These are phyloP conservation scores for Mycena epipterygia DNA, from an alignment of 768 basidiomycete genomes.

Conservation along the genomic window DNA sequence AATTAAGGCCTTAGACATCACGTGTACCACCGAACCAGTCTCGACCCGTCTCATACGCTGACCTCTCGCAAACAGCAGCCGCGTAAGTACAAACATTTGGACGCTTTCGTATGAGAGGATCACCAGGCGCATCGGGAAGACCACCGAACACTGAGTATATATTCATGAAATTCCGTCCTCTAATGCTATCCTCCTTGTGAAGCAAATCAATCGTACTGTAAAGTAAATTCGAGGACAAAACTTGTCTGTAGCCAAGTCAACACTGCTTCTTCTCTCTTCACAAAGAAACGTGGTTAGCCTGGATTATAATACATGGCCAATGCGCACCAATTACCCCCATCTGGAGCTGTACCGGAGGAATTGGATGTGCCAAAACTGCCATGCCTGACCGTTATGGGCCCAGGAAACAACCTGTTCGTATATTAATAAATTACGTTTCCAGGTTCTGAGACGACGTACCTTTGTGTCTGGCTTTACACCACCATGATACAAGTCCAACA, in stretches of 20 bases:
- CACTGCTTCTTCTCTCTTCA: neutral
- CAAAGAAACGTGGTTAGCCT: neutral
- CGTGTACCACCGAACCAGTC: too few species aligned
- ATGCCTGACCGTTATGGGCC: neutral
- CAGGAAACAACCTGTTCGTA: neutral
- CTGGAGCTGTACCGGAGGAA: slow-evolving; percentile 5
- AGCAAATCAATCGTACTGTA: neutral
- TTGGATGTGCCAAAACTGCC: slow-evolving; percentile 14
- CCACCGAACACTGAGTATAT: too few species aligned
- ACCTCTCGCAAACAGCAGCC: too few species aligned
- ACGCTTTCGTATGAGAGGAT: too few species aligned
- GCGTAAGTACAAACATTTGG: too few species aligned
- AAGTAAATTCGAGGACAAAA: neutral
- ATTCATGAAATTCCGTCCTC: too few species aligned
- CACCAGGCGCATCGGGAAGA: too few species aligned
- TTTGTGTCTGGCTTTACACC: neutral
- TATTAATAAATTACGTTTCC: neutral
- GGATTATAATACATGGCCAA: neutral
- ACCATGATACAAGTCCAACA: neutral
- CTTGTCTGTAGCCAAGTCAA: neutral
- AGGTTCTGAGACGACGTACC: neutral
- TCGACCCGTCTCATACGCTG: too few species aligned
- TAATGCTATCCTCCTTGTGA: neutral
- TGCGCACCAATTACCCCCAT: neutral
- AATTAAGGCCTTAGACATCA: too few species aligned